Base-by-base conservation (phyloP, 2,329 filamentous ascomycete genomes). In the Fusarium sp. region DNA sequence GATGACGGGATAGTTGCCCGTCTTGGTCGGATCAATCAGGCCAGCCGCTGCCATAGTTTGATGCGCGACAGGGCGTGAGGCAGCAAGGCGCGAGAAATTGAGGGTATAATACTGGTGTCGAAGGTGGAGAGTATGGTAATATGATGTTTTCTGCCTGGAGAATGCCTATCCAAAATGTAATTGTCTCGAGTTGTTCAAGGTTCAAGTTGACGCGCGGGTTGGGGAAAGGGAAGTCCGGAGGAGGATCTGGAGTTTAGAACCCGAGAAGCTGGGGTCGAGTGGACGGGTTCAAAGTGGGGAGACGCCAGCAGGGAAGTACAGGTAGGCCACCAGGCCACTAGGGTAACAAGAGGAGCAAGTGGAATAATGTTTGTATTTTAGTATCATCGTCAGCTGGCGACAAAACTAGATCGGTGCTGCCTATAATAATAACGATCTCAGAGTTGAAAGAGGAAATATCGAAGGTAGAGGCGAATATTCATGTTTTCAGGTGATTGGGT, bases 1-100 rank as follows among this genome's bases (percentile, higher is more conserved):
- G 51, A 91, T 85, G 62, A 92, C 86, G 55, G 89, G 90, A 77
- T 91, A 92, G 77, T 89, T 89, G 65, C 85, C 89, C 65, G 85
- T 83, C 80, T 89, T 87, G 61, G 89, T 90, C 68, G 89, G 88
- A 80, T 91, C 89, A 65, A 91, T 85, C 61, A 86, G 77, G 73
- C 79, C 83, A 78, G 79, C 65, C 71, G 66, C 62, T 45, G 76
- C 80, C 66, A 69, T 69, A 36, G 59, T 69, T 67, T 58, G 62
- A 48, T 61, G 58, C 61, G 59, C 61, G 57, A 63, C 26, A 24
- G 36, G n/a, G n/a, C 26, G 53, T 47, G 44, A 45, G 36, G 36
- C 35, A 22, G 28, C 48, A 26, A 31, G 24, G 22, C n/a, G 28
- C 11, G 12, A 48, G 24, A 20, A n/a, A 30, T 47, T n/a, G 38